Base-by-base conservation (phyloP, 2,329 filamentous ascomycete species). In the Ceratocystis cacaofunesta region DNA sequence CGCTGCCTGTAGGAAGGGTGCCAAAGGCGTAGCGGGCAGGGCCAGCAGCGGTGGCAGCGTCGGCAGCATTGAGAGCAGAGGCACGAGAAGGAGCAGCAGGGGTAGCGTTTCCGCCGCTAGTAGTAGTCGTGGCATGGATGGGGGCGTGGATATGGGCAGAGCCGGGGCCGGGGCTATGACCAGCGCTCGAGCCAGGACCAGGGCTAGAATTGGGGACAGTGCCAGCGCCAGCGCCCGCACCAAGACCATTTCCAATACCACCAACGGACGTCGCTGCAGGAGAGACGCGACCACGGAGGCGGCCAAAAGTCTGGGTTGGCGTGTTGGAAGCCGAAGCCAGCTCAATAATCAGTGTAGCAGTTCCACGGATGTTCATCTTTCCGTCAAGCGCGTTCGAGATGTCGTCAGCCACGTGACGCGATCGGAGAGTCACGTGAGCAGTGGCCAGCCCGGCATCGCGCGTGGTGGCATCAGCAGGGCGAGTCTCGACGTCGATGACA, bases 1-100 rank as follows among this genome's bases (percentile, higher is more conserved):
- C 85, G n/a, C 78, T 78, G n/a, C 50, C 62, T 5, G 36, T 62
- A 19, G 58, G 66, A 3, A 64, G 62, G 6, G 58, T 43, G 50
- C 62, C 61, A 64, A 64, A 67, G 32, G 66, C 62, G 30, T 62
- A 63, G 32, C 57, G 61, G 19, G 66, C 50, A 22, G 48, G 48
- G 17, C 28, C 36, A n/a, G 58, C 41, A 25, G 58, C 58, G 12
- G 10, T 28, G 4, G 60, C 41, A 44, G 60, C 25, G 3, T 25
- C 48, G 48, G 48, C 48, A 52, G 48, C 48, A 25, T 52, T 52
- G 48, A 3, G n/a, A 8, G 52, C 52, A n/a, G 52, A 32, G 52
- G 25, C 28, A 7, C n/a, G 48, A n/a, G 48, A 19, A 17, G 52
- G 15, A n/a, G 52, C 19, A 10, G 50, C 36, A 57, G 25, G 7